Evolutionary conservation across 2,329 filamentous ascomycete genomes (phyloP).

Genomic region (Aureobasidium uvarum): DNA sequence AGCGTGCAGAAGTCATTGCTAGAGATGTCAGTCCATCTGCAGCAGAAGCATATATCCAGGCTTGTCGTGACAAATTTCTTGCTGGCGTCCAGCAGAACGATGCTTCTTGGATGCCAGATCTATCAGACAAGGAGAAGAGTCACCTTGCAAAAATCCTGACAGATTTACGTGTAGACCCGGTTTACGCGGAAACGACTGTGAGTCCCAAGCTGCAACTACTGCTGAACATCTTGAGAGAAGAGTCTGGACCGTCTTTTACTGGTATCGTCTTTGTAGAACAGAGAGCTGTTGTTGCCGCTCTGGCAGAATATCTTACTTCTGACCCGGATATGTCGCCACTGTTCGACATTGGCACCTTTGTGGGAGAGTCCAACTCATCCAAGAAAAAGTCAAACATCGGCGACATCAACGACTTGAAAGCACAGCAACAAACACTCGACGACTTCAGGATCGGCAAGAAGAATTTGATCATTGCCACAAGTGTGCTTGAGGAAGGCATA

Average conservation of each 20-base stretch:
- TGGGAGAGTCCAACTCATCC: slow-evolving; percentile 50
- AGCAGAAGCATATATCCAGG: slow-evolving; percentile 43
- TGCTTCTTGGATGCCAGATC: slow-evolving; percentile 34
- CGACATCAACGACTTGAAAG: slow-evolving; percentile 49
- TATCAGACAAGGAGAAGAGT: slow-evolving; percentile 38
- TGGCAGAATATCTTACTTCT: slow-evolving; percentile 41
- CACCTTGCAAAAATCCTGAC: slow-evolving; percentile 33
- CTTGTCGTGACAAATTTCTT: slow-evolving; percentile 39
- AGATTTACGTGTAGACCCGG: neutral
- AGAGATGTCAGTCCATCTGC: slow-evolving; percentile 42
- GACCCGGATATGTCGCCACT: slow-evolving; percentile 31
- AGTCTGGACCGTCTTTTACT: slow-evolving; percentile 39
- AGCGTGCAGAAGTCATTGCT: slow-evolving; percentile 38
- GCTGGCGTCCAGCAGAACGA: slow-evolving; percentile 32
- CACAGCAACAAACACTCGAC: slow-evolving; percentile 53
- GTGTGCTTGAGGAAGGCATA: slow-evolving; percentile 61
- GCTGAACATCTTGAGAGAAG: slow-evolving; percentile 38
- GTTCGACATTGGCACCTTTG: slow-evolving; percentile 50
- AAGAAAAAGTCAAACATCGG: slow-evolving; percentile 50
- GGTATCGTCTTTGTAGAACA: slow-evolving; percentile 51
- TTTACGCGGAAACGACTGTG: neutral
- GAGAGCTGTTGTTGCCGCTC: slow-evolving; percentile 44
- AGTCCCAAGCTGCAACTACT: slow-evolving; percentile 35
- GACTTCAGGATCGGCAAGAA: slow-evolving; percentile 54
- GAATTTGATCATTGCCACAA: slow-evolving; percentile 59